Evolutionary conservation across 257 asterid genomes (phyloP), one percentile per base, ranked within the genome.

Genomic region (Euphrasia confusa): DNA sequence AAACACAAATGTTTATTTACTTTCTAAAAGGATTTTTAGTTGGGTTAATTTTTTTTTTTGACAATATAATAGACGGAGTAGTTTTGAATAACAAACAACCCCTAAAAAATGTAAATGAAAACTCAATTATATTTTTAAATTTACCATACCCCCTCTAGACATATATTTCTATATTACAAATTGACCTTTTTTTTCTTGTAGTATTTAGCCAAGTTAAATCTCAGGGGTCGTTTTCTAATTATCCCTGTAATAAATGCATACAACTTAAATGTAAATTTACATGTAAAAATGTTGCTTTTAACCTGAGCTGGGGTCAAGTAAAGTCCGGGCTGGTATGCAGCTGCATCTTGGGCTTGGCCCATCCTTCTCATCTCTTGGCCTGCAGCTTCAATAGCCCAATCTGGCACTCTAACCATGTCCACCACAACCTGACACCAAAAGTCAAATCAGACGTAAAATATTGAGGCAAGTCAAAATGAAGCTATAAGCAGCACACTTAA

Each of bases 351-450:
- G 55, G 87, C 97, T 78, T 87, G 99, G 55, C 88, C 96, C 87
- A 92, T 87, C 33, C 85, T 95, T 77, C 99, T 84, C 97, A 89
- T 79, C 79, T 89, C 96, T 68, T 83, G 99, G n/a, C 96, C 99
- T 60, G 96, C 92, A 58, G 98, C 99, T 81, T 89, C 97, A 59
- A 89, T 78, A 55, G 99, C 95, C 97, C 96, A 92, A 72, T 83
- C 96, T 27, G 99, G 99, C 63, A 87, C 97, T 67, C 97, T 78
- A 58, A 92, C 85, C 96, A 92, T 80, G 83, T 92, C 99, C 33
- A 92, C 89, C 73, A 89, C 71, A 53, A 92, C 94, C 97, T 92
- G 72, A 14, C 71, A 26, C 58, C 63, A 72, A 42, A 13, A 2
- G 21, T 13, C 26, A 60, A 11, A 2, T 45, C 17, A 35, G n/a